Evolutionary conservation across 2,329 filamentous ascomycete species (phyloP).

Genomic region (Talaromyces sp.): DNA sequence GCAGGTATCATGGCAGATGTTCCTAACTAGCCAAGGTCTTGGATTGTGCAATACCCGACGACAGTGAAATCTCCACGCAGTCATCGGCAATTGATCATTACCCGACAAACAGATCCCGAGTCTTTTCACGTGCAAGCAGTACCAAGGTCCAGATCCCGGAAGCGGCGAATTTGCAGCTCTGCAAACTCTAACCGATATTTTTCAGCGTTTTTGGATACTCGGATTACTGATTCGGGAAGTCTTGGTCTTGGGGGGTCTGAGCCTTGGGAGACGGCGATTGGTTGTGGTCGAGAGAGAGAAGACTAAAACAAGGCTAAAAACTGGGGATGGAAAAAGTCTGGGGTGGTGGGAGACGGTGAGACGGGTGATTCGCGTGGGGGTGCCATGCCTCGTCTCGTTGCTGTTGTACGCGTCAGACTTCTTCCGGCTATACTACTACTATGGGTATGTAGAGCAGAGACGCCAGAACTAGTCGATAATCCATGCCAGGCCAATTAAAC

Average conservation of each 20-base stretch:
- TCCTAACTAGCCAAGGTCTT: no score
- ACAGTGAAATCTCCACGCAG: background rate
- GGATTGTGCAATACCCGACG: background rate
- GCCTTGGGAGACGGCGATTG: background rate
- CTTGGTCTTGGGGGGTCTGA: background rate
- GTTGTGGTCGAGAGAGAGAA: background rate
- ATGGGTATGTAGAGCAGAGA: no score
- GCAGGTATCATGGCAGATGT: background rate
- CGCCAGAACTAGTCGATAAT: background rate
- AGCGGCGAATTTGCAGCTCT: background rate
- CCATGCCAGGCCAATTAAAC: background rate
- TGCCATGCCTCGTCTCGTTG: background rate
- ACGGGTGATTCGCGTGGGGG: background rate
- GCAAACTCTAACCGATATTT: background rate
- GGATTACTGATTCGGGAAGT: background rate
- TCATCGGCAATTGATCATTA: background rate
- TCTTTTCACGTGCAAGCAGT: background rate
- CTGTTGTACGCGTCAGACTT: background rate
- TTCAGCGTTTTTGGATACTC: background rate
- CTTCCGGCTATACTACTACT: background rate
- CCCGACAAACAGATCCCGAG: background rate
- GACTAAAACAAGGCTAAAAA: background rate
- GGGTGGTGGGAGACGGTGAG: background rate
- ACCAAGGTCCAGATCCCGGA: background rate
- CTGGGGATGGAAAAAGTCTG: constrained; percentile 1